These are phyloP conservation scores for Fusarium setosum DNA, from an alignment of 2,329 filamentous ascomycete species.

Conservation along the genomic window DNA sequence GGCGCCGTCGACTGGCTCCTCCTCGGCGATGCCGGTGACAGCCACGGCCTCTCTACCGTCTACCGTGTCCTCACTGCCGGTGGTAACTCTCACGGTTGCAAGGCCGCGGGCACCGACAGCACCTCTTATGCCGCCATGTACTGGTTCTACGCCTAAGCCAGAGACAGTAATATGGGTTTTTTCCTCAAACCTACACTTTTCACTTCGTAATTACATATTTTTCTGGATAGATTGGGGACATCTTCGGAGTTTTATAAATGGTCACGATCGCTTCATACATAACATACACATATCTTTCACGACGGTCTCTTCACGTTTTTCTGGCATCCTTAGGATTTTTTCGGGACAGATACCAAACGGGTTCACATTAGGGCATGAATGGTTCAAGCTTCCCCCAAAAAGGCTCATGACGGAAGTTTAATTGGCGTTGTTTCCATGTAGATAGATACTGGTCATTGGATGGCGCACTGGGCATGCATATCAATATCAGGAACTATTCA, in stretches of 20 bases:
- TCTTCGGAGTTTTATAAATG: constrained; percentile 37
- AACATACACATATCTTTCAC: constrained; percentile 29
- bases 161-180: not conserved
- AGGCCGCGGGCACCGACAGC: constrained; percentile 57
- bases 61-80: constrained; percentile 69
- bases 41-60: constrained; percentile 53
- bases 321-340: constrained; percentile 19
- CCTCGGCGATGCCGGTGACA: constrained; percentile 56
- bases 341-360: constrained; percentile 37
- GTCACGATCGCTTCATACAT: constrained; percentile 34
- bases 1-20: constrained; percentile 68
- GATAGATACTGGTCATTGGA: constrained; percentile 1
- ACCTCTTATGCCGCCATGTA: constrained; percentile 68
- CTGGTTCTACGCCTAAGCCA: constrained; percentile 63
- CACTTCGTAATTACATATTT: constrained; percentile 34
- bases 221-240: constrained; percentile 30
- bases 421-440: constrained; percentile 5
- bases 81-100: constrained; percentile 58
- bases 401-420: constrained; percentile 18
- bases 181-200: constrained; percentile 3
- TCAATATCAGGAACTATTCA: not conserved
- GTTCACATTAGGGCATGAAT: constrained; percentile 17
- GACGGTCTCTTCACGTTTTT: constrained; percentile 24
- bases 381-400: constrained; percentile 10
- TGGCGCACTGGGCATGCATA: not conserved